Evolutionary conservation across 1,284 basidiomycete genomes (phyloP).

Genomic region (Rhodotorula sp.): DNA sequence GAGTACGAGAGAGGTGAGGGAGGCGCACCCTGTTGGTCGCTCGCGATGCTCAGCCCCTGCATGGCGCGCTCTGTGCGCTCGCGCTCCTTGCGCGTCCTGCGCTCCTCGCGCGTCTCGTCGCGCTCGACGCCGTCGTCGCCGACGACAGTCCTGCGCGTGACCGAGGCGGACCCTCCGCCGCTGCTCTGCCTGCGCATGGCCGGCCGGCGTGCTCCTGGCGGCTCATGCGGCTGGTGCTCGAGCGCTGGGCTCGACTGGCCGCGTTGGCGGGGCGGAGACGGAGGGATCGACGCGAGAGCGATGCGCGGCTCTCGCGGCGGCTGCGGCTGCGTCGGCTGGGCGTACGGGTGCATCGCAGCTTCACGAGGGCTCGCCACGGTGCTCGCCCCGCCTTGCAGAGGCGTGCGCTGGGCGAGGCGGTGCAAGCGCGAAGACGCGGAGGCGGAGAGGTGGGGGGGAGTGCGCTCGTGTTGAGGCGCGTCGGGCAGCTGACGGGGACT

Average conservation of each 20-base stretch:
- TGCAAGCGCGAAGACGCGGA: no score
- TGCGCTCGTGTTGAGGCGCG: no score
- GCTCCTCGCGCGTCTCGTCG: constrained; percentile 36
- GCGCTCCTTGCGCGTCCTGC: constrained; percentile 22
- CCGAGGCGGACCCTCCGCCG: not conserved
- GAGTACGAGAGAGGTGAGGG: not conserved
- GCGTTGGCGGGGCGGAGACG: no score
- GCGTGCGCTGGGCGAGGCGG: no score
- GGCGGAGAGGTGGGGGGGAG: no score
- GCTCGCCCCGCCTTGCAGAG: no score
- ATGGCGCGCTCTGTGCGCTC: constrained; percentile 15
- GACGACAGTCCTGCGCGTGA: not conserved
- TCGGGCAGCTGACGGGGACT: no score
- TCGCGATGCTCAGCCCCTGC: not conserved
- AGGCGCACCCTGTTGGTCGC: not conserved
- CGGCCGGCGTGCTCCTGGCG: not conserved
- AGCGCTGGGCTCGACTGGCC: not conserved
- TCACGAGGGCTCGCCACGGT: no score
- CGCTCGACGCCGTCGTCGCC: constrained; percentile 14
- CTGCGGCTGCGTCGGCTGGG: no score
- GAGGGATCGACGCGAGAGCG: no score
- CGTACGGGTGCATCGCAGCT: no score
- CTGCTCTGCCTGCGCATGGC: constrained; percentile 7
- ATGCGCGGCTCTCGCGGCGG: no score
- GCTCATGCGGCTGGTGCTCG: not conserved